Percentiles rank a stretch among this genome's conserved stretches.
Evolutionary conservation across 2,329 filamentous ascomycete species (phyloP).

Genomic region (Ophiostoma piceae): DNA sequence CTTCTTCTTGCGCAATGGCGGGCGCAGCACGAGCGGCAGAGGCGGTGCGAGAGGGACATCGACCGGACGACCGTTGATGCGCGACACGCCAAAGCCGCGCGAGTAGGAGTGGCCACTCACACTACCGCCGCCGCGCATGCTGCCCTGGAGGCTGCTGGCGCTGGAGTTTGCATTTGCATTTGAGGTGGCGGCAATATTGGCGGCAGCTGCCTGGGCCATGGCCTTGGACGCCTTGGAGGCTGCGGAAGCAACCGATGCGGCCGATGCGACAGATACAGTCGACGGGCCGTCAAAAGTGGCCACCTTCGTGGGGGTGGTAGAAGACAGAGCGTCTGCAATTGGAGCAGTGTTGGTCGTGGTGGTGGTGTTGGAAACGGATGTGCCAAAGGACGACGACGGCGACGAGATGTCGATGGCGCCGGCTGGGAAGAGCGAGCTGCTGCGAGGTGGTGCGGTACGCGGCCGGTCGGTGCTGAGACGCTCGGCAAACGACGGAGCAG

Average conservation of each 20-base stretch:
- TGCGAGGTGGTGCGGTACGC: slow-evolving; percentile 33
- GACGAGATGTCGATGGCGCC: background rate
- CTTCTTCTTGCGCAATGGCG: slow-evolving; percentile 60
- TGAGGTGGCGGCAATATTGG: background rate
- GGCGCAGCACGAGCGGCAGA: slow-evolving; percentile 54
- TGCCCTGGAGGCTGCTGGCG: slow-evolving; percentile 1
- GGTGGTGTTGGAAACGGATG: background rate
- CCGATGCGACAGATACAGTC: slow-evolving; percentile 19
- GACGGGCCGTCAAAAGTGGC: background rate
- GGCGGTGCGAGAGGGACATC: slow-evolving; percentile 48
- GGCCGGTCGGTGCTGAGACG: slow-evolving; percentile 46
- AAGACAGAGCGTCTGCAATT: background rate
- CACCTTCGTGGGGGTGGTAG: background rate
- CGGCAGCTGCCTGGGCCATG: slow-evolving; percentile 5
- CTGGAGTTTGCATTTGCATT: slow-evolving; percentile 15
- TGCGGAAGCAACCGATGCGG: slow-evolving; percentile 28
- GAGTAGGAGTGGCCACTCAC: slow-evolving; percentile 11
- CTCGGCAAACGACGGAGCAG: slow-evolving; percentile 54
- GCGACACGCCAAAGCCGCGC: slow-evolving; percentile 20
- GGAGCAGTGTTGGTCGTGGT: background rate
- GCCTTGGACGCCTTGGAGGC: slow-evolving; percentile 22
- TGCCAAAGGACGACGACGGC: slow-evolving; percentile 3
- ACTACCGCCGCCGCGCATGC: slow-evolving; percentile 6
- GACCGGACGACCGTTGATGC: slow-evolving; percentile 31
- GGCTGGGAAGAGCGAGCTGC: slow-evolving; percentile 11